Evolutionary conservation across 2,329 filamentous ascomycete species (phyloP), one percentile per base, ranked within the genome.

Genomic region (Zasmidium citrigriseum): DNA sequence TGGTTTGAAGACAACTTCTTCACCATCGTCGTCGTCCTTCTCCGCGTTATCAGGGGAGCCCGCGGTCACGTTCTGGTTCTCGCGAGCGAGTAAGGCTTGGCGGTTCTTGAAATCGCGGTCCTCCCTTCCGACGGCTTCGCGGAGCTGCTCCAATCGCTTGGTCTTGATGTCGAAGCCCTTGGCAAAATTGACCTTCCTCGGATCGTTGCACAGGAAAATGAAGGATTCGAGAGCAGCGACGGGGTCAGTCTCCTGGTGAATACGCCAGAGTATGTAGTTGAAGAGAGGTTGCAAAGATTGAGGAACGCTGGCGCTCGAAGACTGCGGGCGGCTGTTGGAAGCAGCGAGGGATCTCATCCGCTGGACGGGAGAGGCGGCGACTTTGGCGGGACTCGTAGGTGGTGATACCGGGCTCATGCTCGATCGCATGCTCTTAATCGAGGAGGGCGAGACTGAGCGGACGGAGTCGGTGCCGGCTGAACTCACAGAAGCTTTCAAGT

Each of bases 161-260:
- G 73, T 75, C 38, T 78, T 76, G 48, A 82, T 78, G 60, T 80
- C 79, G 55, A 82, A 82, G 22, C 79, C 77, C 54, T 77, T 76
- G 16, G 79, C 79, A 56, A 78, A 76, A 12, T 70, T 67, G 50
- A 78, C 75, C 66, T 81, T 81, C 23, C 66, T 64, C 1, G 75
- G 68, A 59, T 82, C 79, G 61, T 82, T 81, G 54, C 78, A 81
- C 46, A 82, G 72, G 61, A 82, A 78, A 59, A 82, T 81, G 70
- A 79, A 82, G 7, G 77, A 77, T 61, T 79, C 79, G 4, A 81
- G 72, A 9, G 78, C 77, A 38, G 77, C 75, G 29, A 77, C 73
- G 1, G 77, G 77, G 58, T 81, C 78, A 10, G 71, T 68, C 58
- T 81, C 79, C 55, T 80, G 78, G 66, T 82, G 75, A 56, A 82